Evolutionary conservation across 495 filamentous ascomycete species (phyloP), one percentile per base, ranked within the genome.

Genomic region (Trichoderma virens): DNA sequence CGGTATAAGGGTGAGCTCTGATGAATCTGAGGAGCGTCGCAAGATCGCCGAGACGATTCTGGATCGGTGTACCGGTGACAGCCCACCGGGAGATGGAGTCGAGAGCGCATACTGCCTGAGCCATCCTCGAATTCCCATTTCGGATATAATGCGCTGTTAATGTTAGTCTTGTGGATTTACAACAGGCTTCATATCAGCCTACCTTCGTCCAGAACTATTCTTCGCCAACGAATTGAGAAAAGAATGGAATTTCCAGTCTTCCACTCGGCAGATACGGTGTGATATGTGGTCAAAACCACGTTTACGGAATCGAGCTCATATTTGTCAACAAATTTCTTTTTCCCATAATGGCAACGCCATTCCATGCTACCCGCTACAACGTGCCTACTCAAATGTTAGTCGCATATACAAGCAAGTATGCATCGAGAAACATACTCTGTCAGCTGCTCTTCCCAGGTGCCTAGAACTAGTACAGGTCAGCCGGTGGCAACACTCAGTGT

Each of bases 191-290:
- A 23, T 0, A 60, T 23, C 8, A 28, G 31, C 68, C 2, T 65
- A 79, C 79, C 79, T 77, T 82, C 80, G 64, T 82, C 80, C 18
- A 82, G 62, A 7, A 82, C 69, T 18, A 82, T 66, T 7, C 79
- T 66, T 14, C 62, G 69, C 79, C 78, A 81, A 1, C 39, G 66
- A 8, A 64, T 62, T 1, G 68, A 70, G 64, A 78, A 77, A 2
- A 75, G 51, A 1, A 66, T 16, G 0, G 67, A 69, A 8, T 34
- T 63, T 31, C 62, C 64, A 18, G 32, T 65, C 38, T 62, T 70
- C 73, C 71, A 74, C 25, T 78, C 75, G 8, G 67, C 63, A 9
- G 73, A 70, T 7, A 79, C 67, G 0, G 75, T 74, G 59, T 79
- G 70, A 63, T 79, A 79, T 8, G 75, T 79, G 18, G 76, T 76